Evolutionary conservation across 2,329 filamentous ascomycete genomes (phyloP).

Genomic region (Sporothrix protearum): DNA sequence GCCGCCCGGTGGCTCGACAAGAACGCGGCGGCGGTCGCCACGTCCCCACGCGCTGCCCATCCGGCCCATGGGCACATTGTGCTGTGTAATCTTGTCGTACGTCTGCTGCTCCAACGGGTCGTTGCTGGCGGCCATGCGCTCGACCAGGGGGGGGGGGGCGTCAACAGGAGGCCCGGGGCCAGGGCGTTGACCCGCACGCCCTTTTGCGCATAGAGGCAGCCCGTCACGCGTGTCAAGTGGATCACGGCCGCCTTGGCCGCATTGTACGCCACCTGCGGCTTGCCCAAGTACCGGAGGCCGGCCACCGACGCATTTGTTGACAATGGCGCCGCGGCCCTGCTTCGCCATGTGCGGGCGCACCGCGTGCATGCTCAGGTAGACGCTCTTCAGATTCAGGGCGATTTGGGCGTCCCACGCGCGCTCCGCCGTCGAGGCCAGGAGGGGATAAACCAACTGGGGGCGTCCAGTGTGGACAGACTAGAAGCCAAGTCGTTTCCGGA

Average conservation of each 20-base stretch:
- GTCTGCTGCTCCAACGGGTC: slow-evolving; percentile 42
- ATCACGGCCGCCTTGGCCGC: slow-evolving; percentile 63
- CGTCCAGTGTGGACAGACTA: no score
- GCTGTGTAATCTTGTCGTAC: slow-evolving; percentile 45
- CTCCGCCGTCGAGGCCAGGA: slow-evolving; percentile 36
- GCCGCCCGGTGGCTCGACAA: slow-evolving; percentile 50
- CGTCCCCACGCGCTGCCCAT: slow-evolving; percentile 53
- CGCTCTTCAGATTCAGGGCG: slow-evolving; percentile 47
- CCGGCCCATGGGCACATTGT: slow-evolving; percentile 49
- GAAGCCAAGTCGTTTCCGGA: neutral
- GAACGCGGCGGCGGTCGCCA: slow-evolving; percentile 49
- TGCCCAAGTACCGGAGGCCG: slow-evolving; percentile 45
- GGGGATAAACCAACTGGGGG: neutral
- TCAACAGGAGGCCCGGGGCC: slow-evolving; percentile 70
- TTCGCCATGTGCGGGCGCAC: slow-evolving; percentile 46
- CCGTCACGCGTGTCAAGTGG: slow-evolving; percentile 49
- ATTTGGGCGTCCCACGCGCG: slow-evolving; percentile 45
- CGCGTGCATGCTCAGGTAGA: slow-evolving; percentile 45
- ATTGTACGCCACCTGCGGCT: slow-evolving; percentile 70
- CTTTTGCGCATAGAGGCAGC: slow-evolving; percentile 71
- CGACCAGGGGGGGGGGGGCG: slow-evolving; percentile 44
- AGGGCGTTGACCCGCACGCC: slow-evolving; percentile 67
- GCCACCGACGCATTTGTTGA: slow-evolving; percentile 45
- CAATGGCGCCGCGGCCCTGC: slow-evolving; percentile 34
- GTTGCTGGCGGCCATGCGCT: slow-evolving; percentile 40